phyloP scores from a whole-genome alignment of 2,329 filamentous ascomycete genomes.

The Boeremia exigua region DNA sequence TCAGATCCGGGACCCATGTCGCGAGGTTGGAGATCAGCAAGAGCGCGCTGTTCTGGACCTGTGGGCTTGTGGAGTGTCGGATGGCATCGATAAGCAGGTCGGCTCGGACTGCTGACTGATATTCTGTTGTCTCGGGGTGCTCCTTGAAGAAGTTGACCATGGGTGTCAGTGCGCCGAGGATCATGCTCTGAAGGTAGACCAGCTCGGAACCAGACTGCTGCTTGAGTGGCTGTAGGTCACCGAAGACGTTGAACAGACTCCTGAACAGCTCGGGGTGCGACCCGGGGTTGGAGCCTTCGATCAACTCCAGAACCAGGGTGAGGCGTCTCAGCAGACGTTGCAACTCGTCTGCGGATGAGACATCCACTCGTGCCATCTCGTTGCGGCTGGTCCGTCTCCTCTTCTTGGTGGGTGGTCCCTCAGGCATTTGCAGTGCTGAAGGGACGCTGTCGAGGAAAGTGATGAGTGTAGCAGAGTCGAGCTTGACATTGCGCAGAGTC shows the following conservation, averaged over 20 bases:
- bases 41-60: slow-evolving; percentile 90
- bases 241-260: slow-evolving; percentile 82
- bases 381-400: slow-evolving; percentile 78
- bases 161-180: slow-evolving; percentile 79
- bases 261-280: slow-evolving; percentile 78
- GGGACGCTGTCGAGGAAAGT: slow-evolving; percentile 77
- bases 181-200: slow-evolving; percentile 86
- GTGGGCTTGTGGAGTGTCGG: slow-evolving; percentile 86
- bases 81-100: slow-evolving; percentile 95
- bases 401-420: slow-evolving; percentile 76
- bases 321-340: slow-evolving; percentile 73
- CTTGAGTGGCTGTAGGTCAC: slow-evolving; percentile 84
- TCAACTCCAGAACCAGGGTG: slow-evolving; percentile 85
- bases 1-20: slow-evolving; percentile 84
- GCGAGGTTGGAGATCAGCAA: slow-evolving; percentile 87
- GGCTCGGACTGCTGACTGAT: slow-evolving; percentile 79
- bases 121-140: slow-evolving; percentile 64
- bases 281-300: slow-evolving; percentile 79
- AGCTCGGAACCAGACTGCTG: slow-evolving; percentile 82
- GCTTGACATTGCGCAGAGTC: slow-evolving; percentile 73
- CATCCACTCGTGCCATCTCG: slow-evolving; percentile 67
- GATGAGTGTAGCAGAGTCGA: slow-evolving; percentile 74
- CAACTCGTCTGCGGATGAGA: slow-evolving; percentile 69
- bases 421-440: slow-evolving; percentile 73
- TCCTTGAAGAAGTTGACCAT: slow-evolving; percentile 80